Evolutionary conservation across 345 rosid genomes (phyloP).

Genomic region (Durio zibethinus): DNA sequence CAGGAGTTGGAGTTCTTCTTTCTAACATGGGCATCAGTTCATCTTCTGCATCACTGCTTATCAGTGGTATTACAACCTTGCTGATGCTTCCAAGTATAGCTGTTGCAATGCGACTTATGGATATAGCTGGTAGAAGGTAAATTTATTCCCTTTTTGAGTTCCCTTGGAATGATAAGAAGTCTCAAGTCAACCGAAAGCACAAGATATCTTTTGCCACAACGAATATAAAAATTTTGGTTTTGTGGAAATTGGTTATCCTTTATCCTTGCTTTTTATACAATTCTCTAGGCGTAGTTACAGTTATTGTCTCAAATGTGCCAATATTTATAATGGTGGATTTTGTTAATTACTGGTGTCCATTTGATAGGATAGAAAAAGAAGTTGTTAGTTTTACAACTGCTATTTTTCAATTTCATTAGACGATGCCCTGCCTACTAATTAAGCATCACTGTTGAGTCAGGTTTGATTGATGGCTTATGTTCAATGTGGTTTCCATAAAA

Average conservation of each 20-base stretch:
- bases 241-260: background rate
- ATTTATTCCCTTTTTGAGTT: background rate
- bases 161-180: background rate
- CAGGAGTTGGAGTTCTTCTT: slow-evolving; percentile 88
- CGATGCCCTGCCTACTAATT: background rate
- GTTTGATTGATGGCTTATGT: background rate
- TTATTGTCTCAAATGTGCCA: background rate
- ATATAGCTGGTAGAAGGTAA: slow-evolving; percentile 89
- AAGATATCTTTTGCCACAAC: background rate
- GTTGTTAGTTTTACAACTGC: background rate
- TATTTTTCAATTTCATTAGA: background rate
- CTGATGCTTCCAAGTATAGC: slow-evolving; percentile 95
- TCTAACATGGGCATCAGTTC: slow-evolving; percentile 71
- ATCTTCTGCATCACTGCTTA: slow-evolving; percentile 73
- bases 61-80: slow-evolving; percentile 80
- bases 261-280: background rate
- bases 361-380: background rate
- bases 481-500: background rate
- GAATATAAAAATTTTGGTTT: background rate
- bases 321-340: background rate
- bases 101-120: slow-evolving; percentile 96
- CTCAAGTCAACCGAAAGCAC: background rate
- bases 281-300: background rate
- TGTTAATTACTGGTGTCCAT: background rate
- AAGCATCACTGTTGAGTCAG: background rate